phyloP scores from a whole-genome alignment of 1,284 basidiomycete genomes.

The Cystobasidium slooffiae region DNA sequence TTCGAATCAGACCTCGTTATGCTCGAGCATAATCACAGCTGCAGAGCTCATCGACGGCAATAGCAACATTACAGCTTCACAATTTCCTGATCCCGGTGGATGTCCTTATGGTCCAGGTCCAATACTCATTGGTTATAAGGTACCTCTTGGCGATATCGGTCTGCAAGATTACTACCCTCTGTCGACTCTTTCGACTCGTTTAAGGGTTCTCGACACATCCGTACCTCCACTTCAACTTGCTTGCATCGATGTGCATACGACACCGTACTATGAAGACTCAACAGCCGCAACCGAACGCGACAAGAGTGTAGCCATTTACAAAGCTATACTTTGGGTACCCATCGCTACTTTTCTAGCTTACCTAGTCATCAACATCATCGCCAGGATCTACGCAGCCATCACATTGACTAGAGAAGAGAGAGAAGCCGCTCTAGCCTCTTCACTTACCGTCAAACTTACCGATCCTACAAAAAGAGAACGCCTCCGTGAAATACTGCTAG shows the following conservation, averaged over 20 bases:
- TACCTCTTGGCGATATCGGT: constrained; percentile 66
- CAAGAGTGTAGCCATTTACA: constrained; percentile 59
- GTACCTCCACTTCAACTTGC: constrained; percentile 68
- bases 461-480: constrained; percentile 55
- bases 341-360: constrained; percentile 77
- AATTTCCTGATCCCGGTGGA: constrained; percentile 44
- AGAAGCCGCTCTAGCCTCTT: constrained; percentile 52
- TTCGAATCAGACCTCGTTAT: constrained; percentile 73
- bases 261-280: constrained; percentile 68
- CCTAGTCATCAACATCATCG: constrained; percentile 77
- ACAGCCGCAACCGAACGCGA: constrained; percentile 61
- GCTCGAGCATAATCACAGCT: constrained; percentile 72
- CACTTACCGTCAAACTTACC: constrained; percentile 56
- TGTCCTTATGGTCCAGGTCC: constrained; percentile 50
- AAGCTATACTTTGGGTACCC: constrained; percentile 79
- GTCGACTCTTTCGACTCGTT: constrained; percentile 78
- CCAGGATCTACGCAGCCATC: constrained; percentile 77
- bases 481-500: constrained; percentile 86
- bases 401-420: constrained; percentile 48
- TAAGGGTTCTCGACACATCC: constrained; percentile 84
- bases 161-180: constrained; percentile 67
- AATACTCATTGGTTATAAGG: constrained; percentile 75
- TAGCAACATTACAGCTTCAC: constrained; percentile 43
- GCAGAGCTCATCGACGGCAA: constrained; percentile 44
- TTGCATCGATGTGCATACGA: constrained; percentile 78